phyloP scores from a whole-genome alignment of 208 protist genomes.

The Trypanosoma theileri region DNA sequence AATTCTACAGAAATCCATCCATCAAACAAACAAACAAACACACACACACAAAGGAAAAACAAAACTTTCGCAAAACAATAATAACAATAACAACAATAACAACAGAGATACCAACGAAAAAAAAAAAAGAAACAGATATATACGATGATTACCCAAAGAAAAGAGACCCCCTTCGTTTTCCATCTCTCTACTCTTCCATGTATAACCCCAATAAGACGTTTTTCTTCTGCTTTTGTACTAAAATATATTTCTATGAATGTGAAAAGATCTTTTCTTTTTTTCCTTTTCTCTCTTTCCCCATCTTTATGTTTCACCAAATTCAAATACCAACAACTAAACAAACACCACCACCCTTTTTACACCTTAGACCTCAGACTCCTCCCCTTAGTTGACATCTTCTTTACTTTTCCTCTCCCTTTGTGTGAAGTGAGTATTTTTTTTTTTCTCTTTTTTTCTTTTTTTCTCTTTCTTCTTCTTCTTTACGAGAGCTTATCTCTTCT shows the following conservation, averaged over 20 bases:
- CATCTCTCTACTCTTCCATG: not conserved
- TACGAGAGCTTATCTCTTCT: conserved; percentile 7
- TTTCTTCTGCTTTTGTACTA: not conserved
- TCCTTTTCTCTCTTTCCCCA: not conserved
- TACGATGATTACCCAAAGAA: not conserved
- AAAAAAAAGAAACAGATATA: conserved; percentile 12
- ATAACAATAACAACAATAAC: not conserved
- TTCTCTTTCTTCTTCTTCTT: not conserved
- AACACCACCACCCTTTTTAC: too few species aligned
- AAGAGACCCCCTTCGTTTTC: not conserved
- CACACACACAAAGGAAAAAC: not conserved
- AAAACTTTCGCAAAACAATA: not conserved
- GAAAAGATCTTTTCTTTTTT: too few species aligned
- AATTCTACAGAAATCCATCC: too few species aligned
- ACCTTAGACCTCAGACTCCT: too few species aligned
- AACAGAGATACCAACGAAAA: conserved; percentile 3
- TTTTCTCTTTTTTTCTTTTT: conserved; percentile 3
- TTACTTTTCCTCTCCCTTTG: not conserved
- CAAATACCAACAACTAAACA: not conserved
- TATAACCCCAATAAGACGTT: not conserved
- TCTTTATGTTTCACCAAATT: not conserved
- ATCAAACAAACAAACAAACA: not conserved
- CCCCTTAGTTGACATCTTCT: not conserved
- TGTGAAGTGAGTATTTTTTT: too few species aligned
- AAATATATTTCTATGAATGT: too few species aligned